Conservation (phyloP, 2,329 filamentous ascomycete species). For the Ascochyta fabae region DNA sequence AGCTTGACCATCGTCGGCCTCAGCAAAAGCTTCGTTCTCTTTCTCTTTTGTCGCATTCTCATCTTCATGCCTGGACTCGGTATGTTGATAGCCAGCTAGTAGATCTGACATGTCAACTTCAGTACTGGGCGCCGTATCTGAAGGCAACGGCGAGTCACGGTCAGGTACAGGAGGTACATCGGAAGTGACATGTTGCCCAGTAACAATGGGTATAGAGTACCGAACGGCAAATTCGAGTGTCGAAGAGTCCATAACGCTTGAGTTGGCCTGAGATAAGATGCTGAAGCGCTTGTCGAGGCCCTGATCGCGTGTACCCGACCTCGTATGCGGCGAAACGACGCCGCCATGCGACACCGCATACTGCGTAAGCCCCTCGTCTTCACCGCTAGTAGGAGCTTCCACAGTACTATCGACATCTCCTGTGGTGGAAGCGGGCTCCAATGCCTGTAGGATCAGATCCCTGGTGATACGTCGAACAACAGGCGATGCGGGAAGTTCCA, state of each 20-base stretch:
- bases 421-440: slow-evolving; percentile 39
- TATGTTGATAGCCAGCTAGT: slow-evolving; percentile 40
- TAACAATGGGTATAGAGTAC: slow-evolving; percentile 40
- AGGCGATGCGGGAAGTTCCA: slow-evolving; percentile 43
- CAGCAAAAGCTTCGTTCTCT: background rate
- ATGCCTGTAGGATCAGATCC: slow-evolving; percentile 36
- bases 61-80: slow-evolving; percentile 30
- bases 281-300: slow-evolving; percentile 24
- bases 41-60: slow-evolving; percentile 24
- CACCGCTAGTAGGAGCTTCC: background rate
- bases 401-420: slow-evolving; percentile 26
- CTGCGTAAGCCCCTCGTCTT: background rate
- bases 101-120: slow-evolving; percentile 45
- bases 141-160: slow-evolving; percentile 4
- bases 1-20: background rate
- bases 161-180: slow-evolving; percentile 12
- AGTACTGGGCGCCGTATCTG: slow-evolving; percentile 26
- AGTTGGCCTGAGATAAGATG: slow-evolving; percentile 34
- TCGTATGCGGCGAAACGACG: background rate
- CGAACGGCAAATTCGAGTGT: slow-evolving; percentile 40
- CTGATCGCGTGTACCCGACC: background rate
- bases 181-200: slow-evolving; percentile 16
- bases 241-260: slow-evolving; percentile 40
- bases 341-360: background rate
- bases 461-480: slow-evolving; percentile 43